A percentile compares a stretch with the other conserved stretches of the same genome.
Conservation (phyloP, 805 yeast genomes). For the Saturnispora saitoi region DNA sequence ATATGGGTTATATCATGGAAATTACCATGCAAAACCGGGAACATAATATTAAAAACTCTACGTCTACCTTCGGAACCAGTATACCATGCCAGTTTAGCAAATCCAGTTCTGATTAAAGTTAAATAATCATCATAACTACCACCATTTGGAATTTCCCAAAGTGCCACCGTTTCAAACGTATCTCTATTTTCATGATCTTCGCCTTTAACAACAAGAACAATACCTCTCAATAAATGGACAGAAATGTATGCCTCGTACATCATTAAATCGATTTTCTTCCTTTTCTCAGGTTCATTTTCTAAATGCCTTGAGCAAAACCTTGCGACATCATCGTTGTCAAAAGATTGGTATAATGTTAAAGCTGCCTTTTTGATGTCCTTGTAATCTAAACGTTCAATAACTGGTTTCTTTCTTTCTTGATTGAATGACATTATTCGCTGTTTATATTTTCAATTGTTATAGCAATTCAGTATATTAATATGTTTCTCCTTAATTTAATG, state of each 20-base stretch:
- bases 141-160: conserved; percentile 43
- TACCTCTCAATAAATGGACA: conserved; percentile 42
- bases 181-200: conserved; percentile 25
- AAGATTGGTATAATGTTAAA: conserved; percentile 27
- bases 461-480: too few species aligned
- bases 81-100: conserved; percentile 41
- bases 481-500: too few species aligned
- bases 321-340: conserved; percentile 30
- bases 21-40: conserved; percentile 43
- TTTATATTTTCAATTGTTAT: background rate
- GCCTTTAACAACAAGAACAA: conserved; percentile 44
- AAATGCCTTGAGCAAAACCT: conserved; percentile 26
- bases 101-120: conserved; percentile 44
- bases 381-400: conserved; percentile 24
- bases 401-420: conserved; percentile 3
- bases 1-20: conserved; percentile 34
- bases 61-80: conserved; percentile 40
- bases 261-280: conserved; percentile 29
- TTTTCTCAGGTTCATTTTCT: conserved; percentile 26
- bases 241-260: conserved; percentile 44
- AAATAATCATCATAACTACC: conserved; percentile 38
- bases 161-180: conserved; percentile 44
- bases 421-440: background rate
- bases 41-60: conserved; percentile 42
- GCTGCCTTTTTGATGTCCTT: conserved; percentile 30